Evolutionary conservation across 805 yeast genomes (phyloP), one percentile per base, ranked within the genome.

Genomic region (Metschnikowia santaceciliae): DNA sequence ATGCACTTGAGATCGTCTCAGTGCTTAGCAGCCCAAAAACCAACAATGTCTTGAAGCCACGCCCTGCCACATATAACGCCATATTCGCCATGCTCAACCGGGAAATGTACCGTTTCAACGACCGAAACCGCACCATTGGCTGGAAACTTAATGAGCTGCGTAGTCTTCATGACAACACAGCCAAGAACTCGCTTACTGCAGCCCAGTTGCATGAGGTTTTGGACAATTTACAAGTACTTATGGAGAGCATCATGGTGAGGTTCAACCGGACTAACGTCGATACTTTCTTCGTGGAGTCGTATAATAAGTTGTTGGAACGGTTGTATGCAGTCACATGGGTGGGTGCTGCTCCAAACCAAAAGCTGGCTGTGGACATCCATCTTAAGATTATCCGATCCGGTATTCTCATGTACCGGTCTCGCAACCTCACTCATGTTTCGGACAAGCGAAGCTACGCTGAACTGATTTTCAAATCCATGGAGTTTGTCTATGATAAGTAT

Each of bases 351-450:
- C 58, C 50, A 6, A 52, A 51, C 20, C 47, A 46, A 10, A 52
- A 49, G 2, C 53, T 56, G 17, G 55, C 55, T 19, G 46, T 63
- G 32, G 35, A 42, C 5, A 53, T 61, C 47, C 74, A 70, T 51
- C 63, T 59, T 46, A 53, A 56, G 26, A 55, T 70, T 22, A 52
- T 70, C 26, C 60, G 61, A 43, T 50, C 69, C 5, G 69, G 71
- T 2, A 63, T 70, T 15, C 52, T 65, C 41, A 54, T 66, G 51
- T 70, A 62, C 51, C 61, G 54, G 38, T 73, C 75, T 1, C 55
- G 55, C 22, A 48, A 46, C 2, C 54, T 65, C 30, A 41, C 57
- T 22, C 64, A 60, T 39, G 61, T 58, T 11, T 48, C 58, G 2
- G 62, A 61, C 19, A 56, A 57, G 23, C 43, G 55, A 6, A 41